Conservation (phyloP, 1,139 yeast genomes). For the Yamadazyma oceani region DNA sequence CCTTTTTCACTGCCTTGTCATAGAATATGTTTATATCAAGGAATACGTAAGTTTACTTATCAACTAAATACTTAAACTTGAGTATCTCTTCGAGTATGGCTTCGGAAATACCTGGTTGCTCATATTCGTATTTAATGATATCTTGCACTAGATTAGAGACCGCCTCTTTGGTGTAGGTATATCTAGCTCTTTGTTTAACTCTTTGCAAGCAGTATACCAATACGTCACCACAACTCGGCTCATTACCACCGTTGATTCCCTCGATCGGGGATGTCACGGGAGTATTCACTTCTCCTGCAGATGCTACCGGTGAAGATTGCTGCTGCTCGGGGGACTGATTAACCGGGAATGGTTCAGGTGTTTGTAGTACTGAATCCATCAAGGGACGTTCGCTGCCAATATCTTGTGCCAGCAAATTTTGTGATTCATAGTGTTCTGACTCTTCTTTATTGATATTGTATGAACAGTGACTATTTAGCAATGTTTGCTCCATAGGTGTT, state of each 20-base stretch:
- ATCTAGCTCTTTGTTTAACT: slow-evolving; percentile 51
- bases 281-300: slow-evolving; percentile 1
- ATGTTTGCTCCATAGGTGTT: slow-evolving; percentile 21
- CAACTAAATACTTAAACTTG: slow-evolving; percentile 11
- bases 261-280: slow-evolving; percentile 3
- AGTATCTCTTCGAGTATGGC: slow-evolving; percentile 60
- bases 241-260: neutral
- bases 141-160: slow-evolving; percentile 41
- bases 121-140: slow-evolving; percentile 45
- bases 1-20: too few relatives aligned
- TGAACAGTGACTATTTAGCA: slow-evolving; percentile 3
- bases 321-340: too few relatives aligned
- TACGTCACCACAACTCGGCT: slow-evolving; percentile 10
- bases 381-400: too few relatives aligned
- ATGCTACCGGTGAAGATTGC: neutral
- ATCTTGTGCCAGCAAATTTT: too few relatives aligned
- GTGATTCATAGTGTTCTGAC: slow-evolving; percentile 3
- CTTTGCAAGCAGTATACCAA: slow-evolving; percentile 27
- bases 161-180: slow-evolving; percentile 41
- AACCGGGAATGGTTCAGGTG: too few relatives aligned
- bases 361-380: too few relatives aligned
- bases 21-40: too few relatives aligned
- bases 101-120: slow-evolving; percentile 63
- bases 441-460: neutral
- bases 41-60: too few relatives aligned